Base-by-base conservation (phyloP, 805 yeast genomes). In the Yamadazyma insecticola region DNA sequence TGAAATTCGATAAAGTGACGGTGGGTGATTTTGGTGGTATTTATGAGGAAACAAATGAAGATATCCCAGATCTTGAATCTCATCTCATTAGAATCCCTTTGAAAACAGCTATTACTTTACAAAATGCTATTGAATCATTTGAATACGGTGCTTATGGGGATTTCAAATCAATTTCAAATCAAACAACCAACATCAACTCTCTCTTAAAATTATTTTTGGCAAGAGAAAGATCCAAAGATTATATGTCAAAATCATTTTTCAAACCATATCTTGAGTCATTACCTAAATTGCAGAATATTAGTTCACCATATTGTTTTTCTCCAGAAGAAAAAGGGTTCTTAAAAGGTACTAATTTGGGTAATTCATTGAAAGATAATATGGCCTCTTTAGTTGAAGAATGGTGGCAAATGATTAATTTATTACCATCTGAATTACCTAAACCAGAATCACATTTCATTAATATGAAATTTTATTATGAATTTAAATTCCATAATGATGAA, bases 251-350 rank as follows among this genome's bases (percentile, higher is more conserved):
- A n/a, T 50, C 60, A 3, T 46, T 44, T 31, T 60, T 29, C 45
- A 21, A 33, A 19, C 48, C 55, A 1, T 67, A 67, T 40, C 30
- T 67, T 4, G 31, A 37, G 5, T 30, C 55, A 7, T 54, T 67
- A 19, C 72, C 67, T 2, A 44, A 53, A 4, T 57, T 70, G 8
- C 50, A 47, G 2, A 56, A 61, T 5, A 64, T 75, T 13, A 67
- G 68, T n/a, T 63, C 78, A 8, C 95, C 96, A 1, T 71, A 73
- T 32, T 75, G 74, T 41, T 88, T 89, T 87, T 59, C 58, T 19
- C 48, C 64, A 0, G 58, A 56, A 2, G 84, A 81, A 25, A 62
- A 73, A 32, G 51, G 57, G 4, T 48, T 67, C 20, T 51, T 88
- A 8, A 60, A 67, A 25, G 89, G 89, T 0, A 81, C 95, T 0